Evolutionary conservation across 345 rosid species (phyloP).

Genomic region (Euclidium syriacum): DNA sequence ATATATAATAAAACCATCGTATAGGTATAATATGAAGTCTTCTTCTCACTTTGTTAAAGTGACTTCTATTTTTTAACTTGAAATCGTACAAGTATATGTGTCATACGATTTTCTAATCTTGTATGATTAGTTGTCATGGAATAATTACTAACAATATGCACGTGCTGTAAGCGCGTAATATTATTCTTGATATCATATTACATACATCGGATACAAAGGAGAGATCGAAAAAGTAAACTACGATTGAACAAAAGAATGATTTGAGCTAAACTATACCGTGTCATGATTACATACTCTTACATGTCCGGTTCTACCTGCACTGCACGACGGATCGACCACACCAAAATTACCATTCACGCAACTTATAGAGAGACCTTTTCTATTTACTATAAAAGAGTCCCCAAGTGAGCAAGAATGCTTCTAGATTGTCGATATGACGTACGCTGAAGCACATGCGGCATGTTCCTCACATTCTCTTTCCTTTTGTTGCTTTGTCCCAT

Average conservation of each 20-base stretch:
- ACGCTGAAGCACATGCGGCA: constrained; percentile 25
- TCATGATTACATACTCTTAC: too few relatives aligned
- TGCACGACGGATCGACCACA: too few relatives aligned
- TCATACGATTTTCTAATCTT: not conserved
- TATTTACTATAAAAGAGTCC: not conserved
- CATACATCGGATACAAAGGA: too few relatives aligned
- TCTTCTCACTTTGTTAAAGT: not conserved
- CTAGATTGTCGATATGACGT: constrained; percentile 29
- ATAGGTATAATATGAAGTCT: not conserved
- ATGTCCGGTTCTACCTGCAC: too few relatives aligned
- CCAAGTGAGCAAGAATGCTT: constrained; percentile 11
- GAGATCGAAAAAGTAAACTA: too few relatives aligned
- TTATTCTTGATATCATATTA: too few relatives aligned
- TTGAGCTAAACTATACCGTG: too few relatives aligned
- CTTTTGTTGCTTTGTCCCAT: constrained; percentile 26
- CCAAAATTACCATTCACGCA: too few relatives aligned
- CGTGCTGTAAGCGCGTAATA: constrained; percentile 20
- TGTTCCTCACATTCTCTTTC: constrained; percentile 29
- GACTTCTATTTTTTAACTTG: not conserved
- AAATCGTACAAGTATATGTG: not conserved
- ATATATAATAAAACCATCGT: not conserved
- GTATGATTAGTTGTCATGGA: not conserved
- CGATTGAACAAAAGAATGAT: too few relatives aligned
- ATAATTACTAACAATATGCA: constrained; percentile 18
- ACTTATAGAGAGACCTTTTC: too few relatives aligned